A percentile compares a stretch with the other conserved stretches of the same genome.
Evolutionary conservation across 1,139 yeast genomes (phyloP).

Genomic region (Suhomyces terraborum): DNA sequence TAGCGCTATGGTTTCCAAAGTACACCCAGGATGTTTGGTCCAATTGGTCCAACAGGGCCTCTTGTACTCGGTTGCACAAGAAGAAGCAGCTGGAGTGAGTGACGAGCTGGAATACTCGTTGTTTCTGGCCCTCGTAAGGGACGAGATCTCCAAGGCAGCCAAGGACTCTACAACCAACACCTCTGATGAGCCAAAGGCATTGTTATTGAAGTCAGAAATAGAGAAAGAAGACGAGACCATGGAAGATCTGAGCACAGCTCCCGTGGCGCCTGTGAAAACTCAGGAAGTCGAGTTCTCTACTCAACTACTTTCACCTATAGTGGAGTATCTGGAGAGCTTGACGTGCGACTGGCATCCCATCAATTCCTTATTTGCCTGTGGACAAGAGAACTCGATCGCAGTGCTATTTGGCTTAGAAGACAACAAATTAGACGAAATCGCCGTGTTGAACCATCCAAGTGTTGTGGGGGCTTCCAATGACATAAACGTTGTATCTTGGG

Average conservation of each 20-base stretch:
- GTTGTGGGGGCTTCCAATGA: constrained; percentile 30
- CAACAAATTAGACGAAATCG: constrained; percentile 36
- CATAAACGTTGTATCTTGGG: constrained; percentile 58
- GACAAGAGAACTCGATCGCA: constrained; percentile 38
- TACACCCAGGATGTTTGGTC: constrained; percentile 72
- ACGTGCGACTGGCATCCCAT: constrained; percentile 45
- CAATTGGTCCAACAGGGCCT: constrained; percentile 85
- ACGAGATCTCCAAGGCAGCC: constrained; percentile 18
- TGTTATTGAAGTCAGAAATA: constrained; percentile 20
- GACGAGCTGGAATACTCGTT: constrained; percentile 25
- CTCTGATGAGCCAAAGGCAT: constrained; percentile 11
- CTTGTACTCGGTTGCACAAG: constrained; percentile 52
- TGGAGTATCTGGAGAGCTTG: constrained; percentile 32
- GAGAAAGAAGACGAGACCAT: constrained; percentile 20
- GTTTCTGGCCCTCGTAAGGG: constrained; percentile 34
- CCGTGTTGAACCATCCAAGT: constrained; percentile 37
- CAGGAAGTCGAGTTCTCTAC: constrained; percentile 24
- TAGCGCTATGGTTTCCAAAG: constrained; percentile 49
- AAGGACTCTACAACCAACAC: neutral
- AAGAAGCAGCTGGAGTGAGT: constrained; percentile 21
- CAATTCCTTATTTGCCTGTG: constrained; percentile 41
- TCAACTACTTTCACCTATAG: constrained; percentile 22
- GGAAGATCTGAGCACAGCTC: constrained; percentile 16
- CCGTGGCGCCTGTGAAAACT: constrained; percentile 1
- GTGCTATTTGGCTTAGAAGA: constrained; percentile 38